Percentiles rank a stretch among this genome's conserved stretches.
Evolutionary conservation across 2,329 filamentous ascomycete species (phyloP).

Genomic region (Alternaria dauci): DNA sequence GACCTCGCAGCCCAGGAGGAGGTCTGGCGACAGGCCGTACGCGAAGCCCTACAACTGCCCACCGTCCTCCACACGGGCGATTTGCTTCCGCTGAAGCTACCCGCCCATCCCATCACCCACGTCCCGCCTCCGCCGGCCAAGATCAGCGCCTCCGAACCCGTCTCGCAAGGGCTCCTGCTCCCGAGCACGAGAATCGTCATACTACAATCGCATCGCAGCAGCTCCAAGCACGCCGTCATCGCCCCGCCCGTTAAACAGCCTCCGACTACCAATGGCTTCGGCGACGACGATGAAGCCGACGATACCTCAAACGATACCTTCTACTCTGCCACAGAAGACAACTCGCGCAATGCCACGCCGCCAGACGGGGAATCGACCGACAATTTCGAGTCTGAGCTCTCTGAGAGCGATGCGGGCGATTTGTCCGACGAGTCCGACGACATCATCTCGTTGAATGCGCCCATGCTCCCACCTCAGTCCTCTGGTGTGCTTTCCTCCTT

Average conservation of each 20-base stretch:
- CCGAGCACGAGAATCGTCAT: slow-evolving; percentile 85
- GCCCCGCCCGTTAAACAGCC: slow-evolving; percentile 53
- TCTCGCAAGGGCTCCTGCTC: slow-evolving; percentile 83
- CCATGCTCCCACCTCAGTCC: slow-evolving; percentile 77
- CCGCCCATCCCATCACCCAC: slow-evolving; percentile 84
- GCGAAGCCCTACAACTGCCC: slow-evolving; percentile 75
- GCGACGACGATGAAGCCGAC: slow-evolving; percentile 77
- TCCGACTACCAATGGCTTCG: slow-evolving; percentile 66
- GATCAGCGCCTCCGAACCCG: slow-evolving; percentile 92
- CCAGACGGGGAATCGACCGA: slow-evolving; percentile 54
- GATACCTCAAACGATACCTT: slow-evolving; percentile 91
- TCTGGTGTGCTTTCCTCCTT: slow-evolving; percentile 82
- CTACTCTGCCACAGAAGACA: slow-evolving; percentile 87
- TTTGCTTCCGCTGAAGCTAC: slow-evolving; percentile 77
- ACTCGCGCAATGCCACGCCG: slow-evolving; percentile 51
- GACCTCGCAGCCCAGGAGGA: slow-evolving; percentile 43
- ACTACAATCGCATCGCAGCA: slow-evolving; percentile 65
- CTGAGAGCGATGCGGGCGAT: slow-evolving; percentile 73
- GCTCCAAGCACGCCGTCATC: slow-evolving; percentile 60
- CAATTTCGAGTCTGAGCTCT: slow-evolving; percentile 64
- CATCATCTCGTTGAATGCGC: slow-evolving; percentile 87
- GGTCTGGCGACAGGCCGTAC: slow-evolving; percentile 60
- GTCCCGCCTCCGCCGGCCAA: slow-evolving; percentile 83
- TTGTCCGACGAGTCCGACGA: slow-evolving; percentile 93
- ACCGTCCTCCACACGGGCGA: slow-evolving; percentile 86